Evolutionary conservation across 2,329 filamentous ascomycete species (phyloP).

Genomic region (Acrocalymma vagum): DNA sequence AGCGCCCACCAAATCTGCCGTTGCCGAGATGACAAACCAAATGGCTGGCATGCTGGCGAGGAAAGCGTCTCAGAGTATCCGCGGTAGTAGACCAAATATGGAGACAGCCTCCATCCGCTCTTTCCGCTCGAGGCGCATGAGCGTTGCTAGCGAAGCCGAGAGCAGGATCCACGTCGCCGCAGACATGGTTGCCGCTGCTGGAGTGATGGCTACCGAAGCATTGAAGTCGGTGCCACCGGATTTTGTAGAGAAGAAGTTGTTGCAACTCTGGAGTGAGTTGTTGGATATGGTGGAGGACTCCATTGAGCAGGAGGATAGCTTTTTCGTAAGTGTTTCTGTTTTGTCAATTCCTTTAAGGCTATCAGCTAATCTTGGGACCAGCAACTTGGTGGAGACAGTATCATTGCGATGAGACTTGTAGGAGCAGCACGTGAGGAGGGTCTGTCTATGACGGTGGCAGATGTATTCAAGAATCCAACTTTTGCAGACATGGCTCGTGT

Average conservation of each 20-base stretch:
- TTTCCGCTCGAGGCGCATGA: constrained; percentile 34
- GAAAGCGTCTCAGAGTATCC: constrained; percentile 32
- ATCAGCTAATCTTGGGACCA: neutral
- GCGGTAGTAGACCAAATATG: constrained; percentile 30
- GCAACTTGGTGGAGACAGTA: constrained; percentile 43
- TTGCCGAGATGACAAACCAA: constrained; percentile 38
- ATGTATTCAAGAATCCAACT: constrained; percentile 44
- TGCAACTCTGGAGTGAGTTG: constrained; percentile 40
- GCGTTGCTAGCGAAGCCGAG: constrained; percentile 37
- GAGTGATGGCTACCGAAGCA: constrained; percentile 38
- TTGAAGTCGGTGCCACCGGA: constrained; percentile 36
- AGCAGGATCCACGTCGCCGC: constrained; percentile 40
- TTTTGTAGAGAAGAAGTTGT: constrained; percentile 43
- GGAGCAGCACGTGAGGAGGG: constrained; percentile 43
- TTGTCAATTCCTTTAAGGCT: neutral
- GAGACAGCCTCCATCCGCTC: constrained; percentile 29
- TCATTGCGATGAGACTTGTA: constrained; percentile 45
- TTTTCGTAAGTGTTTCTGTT: constrained; percentile 31
- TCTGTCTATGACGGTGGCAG: constrained; percentile 43
- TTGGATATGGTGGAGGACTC: constrained; percentile 43
- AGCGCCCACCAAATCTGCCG: constrained; percentile 25
- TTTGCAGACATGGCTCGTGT: constrained; percentile 44
- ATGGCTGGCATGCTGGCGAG: constrained; percentile 38
- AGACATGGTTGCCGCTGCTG: constrained; percentile 43
- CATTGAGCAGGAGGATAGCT: constrained; percentile 42